A percentile compares a stretch with the other conserved stretches of the same genome.
phyloP scores from a whole-genome alignment of 1,284 basidiomycete species.

The Apiotrichum gracile region DNA sequence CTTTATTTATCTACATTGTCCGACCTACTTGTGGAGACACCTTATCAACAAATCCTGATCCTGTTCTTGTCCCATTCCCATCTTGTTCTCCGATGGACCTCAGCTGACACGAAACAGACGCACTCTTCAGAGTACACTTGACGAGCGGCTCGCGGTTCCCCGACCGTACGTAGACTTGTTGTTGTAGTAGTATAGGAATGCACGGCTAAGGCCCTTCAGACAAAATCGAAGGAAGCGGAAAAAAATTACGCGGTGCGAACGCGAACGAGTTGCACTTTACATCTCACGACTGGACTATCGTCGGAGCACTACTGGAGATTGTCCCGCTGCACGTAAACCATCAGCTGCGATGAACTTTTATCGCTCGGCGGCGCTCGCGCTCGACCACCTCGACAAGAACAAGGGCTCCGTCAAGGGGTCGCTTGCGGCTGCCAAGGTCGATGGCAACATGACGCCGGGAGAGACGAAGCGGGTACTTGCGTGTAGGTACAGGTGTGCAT shows the following conservation, averaged over 20 bases:
- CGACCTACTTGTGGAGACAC: slow-evolving; percentile 36
- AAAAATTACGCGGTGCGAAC: too few species aligned
- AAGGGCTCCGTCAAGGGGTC: slow-evolving; percentile 64
- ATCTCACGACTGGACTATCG: too few species aligned
- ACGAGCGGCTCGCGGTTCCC: too few species aligned
- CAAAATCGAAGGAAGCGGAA: too few species aligned
- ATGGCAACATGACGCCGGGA: slow-evolving; percentile 53
- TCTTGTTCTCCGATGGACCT: not conserved
- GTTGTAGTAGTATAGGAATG: slow-evolving; percentile 7
- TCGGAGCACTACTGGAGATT: too few species aligned
- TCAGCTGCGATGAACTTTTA: slow-evolving; percentile 78
- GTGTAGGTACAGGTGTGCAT: slow-evolving; percentile 23
- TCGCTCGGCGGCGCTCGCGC: slow-evolving; percentile 71
- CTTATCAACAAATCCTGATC: slow-evolving; percentile 26
- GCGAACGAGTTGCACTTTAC: too few species aligned
- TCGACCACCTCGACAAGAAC: slow-evolving; percentile 78
- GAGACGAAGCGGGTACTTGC: slow-evolving; percentile 60
- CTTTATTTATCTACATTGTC: slow-evolving; percentile 49
- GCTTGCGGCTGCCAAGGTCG: slow-evolving; percentile 37
- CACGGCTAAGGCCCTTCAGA: slow-evolving; percentile 4
- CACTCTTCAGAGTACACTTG: too few species aligned
- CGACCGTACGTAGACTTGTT: not conserved
- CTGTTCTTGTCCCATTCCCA: slow-evolving; percentile 12
- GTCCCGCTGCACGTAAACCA: not conserved
- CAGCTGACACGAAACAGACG: not conserved